Conservation (phyloP, 805 yeast genomes). For the Lachancea dasiensis region DNA sequence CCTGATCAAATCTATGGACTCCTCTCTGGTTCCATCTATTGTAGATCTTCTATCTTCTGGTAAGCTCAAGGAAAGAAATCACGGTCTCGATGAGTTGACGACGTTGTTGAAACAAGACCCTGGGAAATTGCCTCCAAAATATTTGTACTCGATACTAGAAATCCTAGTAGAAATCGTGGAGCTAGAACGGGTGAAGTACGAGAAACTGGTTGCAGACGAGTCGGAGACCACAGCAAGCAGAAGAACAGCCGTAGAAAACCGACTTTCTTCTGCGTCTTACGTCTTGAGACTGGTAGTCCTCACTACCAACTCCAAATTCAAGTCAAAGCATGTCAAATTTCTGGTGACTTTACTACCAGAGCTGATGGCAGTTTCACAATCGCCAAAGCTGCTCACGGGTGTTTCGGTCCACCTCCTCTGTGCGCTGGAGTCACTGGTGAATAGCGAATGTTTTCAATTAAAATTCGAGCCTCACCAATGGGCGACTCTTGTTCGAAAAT, state of each 20-base stretch:
- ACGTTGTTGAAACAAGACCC: slow-evolving; percentile 24
- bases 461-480: slow-evolving; percentile 25
- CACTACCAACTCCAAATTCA: slow-evolving; percentile 22
- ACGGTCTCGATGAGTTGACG: slow-evolving; percentile 40
- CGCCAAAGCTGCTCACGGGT: slow-evolving; percentile 15
- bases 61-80: slow-evolving; percentile 50
- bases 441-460: slow-evolving; percentile 19
- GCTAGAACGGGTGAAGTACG: slow-evolving; percentile 33
- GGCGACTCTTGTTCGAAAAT: slow-evolving; percentile 17
- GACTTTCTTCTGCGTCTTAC: slow-evolving; percentile 23
- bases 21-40: slow-evolving; percentile 6
- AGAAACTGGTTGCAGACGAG: slow-evolving; percentile 4
- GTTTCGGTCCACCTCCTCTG: slow-evolving; percentile 23
- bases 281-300: slow-evolving; percentile 27
- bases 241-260: slow-evolving; percentile 28
- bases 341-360: slow-evolving; percentile 22
- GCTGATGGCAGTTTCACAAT: slow-evolving; percentile 15
- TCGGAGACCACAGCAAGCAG: slow-evolving; percentile 24
- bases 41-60: slow-evolving; percentile 37
- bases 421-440: slow-evolving; percentile 18
- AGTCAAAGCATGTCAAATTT: slow-evolving; percentile 22
- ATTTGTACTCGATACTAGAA: slow-evolving; percentile 22
- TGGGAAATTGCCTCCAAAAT: slow-evolving; percentile 18
- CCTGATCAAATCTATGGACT: slow-evolving; percentile 6
- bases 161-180: slow-evolving; percentile 29